Evolutionary conservation across 495 filamentous ascomycete species (phyloP), one percentile per base, ranked within the genome.

Genomic region (Penicillium verhagenii): DNA sequence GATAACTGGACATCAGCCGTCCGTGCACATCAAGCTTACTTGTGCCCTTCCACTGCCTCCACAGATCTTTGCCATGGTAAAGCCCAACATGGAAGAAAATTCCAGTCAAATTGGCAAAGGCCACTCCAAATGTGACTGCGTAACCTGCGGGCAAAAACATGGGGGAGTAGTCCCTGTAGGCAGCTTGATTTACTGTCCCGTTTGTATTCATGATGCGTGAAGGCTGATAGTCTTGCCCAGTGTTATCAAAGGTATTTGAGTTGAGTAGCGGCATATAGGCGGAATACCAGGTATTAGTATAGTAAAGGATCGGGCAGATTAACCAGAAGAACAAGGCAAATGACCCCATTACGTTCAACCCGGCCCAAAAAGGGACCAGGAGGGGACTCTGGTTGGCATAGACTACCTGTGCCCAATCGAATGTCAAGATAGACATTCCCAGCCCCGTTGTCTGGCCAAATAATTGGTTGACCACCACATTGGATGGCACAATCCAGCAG

Each of bases 371-470:
- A 0, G 92, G 92, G 1, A 89, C 91, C 20, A 96, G 72, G 0
- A 96, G 77, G 0, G 92, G 92, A 25, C 89, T 94, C 11, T 89
- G 89, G 56, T 93, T 95, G 60, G 73, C 72, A 50, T 92, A 96
- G 8, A 92, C 90, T 38, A 96, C 86, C 71, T 96, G 92, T 0
- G 88, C 84, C 92, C 92, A 96, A 72, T 96, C 92, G 56, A 96
- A 96, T 0, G 92, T 96, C 61, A 96, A 61, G 4, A 92, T 84
- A 47, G 94, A 93, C 54, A 96, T 77, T 2, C 91, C 91, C 19
- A 90, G 59, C 0, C 87, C 87, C 3, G 84, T 86, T 9, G 64
- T 66, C 47, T 82, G 82, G 0, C 87, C 86, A 62, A 89, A 89
- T 9, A 90, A 53, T 62, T 89, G 86, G 53, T 89, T 89, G 33